These are phyloP conservation scores for Akanthomyces muscarius DNA, from an alignment of 2,329 filamentous ascomycete species.

Conservation along the genomic window DNA sequence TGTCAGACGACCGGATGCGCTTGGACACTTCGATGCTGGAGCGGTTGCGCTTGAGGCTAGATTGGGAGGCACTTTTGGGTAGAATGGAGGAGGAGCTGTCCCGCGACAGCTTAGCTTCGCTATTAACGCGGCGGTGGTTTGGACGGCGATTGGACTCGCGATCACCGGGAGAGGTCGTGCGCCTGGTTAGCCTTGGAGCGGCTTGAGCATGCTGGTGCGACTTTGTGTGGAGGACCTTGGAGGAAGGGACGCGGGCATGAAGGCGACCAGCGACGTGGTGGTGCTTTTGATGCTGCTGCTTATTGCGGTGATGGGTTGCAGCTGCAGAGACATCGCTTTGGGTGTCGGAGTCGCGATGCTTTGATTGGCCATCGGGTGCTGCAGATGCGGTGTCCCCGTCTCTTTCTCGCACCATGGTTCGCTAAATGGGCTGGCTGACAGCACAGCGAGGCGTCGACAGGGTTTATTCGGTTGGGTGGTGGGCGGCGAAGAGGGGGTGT, in stretches of 20 bases:
- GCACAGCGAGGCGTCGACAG: conserved; percentile 15
- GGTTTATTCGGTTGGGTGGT: conserved; percentile 9
- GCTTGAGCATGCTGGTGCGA: conserved; percentile 20
- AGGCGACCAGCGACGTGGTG: conserved; percentile 31
- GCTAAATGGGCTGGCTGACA: conserved; percentile 21
- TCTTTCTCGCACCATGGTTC: conserved; percentile 40
- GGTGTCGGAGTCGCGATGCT: conserved; percentile 37
- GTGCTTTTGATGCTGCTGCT: conserved; percentile 37
- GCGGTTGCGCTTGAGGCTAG: conserved; percentile 56
- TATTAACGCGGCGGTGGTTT: conserved; percentile 46
- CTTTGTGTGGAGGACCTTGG: conserved; percentile 41
- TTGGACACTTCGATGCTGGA: conserved; percentile 55
- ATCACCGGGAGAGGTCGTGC: conserved; percentile 16
- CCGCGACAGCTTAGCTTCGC: conserved; percentile 47
- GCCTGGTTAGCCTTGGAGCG: conserved; percentile 17
- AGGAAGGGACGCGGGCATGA: conserved; percentile 44
- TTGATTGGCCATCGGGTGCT: conserved; percentile 50
- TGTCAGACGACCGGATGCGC: conserved; percentile 47
- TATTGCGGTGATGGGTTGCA: conserved; percentile 24
- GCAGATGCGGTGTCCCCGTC: conserved; percentile 44
- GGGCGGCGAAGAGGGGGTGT: conserved; percentile 3
- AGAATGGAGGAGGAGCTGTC: conserved; percentile 42
- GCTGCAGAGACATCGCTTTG: conserved; percentile 27
- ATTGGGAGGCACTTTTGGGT: conserved; percentile 52
- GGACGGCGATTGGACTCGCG: conserved; percentile 21